Base-by-base conservation (phyloP, 805 yeast genomes). In the Kluyveromyces wickerhamii region DNA sequence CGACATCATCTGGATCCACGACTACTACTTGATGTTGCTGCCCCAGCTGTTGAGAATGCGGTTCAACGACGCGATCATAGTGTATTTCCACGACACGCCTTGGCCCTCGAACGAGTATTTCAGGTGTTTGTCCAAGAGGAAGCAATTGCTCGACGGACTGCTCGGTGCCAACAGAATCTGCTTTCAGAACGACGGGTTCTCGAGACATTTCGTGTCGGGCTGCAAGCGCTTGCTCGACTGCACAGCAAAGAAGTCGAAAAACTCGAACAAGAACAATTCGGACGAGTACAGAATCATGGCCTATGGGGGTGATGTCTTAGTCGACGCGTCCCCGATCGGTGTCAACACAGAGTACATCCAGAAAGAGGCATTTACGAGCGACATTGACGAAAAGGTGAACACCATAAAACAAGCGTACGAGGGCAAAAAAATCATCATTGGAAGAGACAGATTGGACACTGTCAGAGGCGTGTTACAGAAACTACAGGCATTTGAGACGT, bases 401-500 rank as follows among this genome's bases (percentile, higher is more conserved):
- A 77, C 83, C 3, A 72, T 92, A 39, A 69, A 72, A 42, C 70
- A 72, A 38, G 62, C 79, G 23, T 80, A 80, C 49, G 67, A 65
- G 18, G 77, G 69, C 38, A 74, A 78, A 48, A 83, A 79, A 56
- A 75, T 92, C 44, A 83, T 92, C 46, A 81, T 92, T 26, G 98
- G 98, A 20, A 76, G 98, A 55, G 99, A 92, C 55, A 66, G 97
- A 40, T 70, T 92, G 40, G 97, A 92, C 56, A 64, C 80, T 7
- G 95, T 89, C 14, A 75, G 95, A 41, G 97, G 98, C 21, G 95
- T 92, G 19, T 76, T 84, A 4, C 97, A 92, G 60, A 92, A 92
- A 58, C 63, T 92, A 24, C 81, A 86, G 58, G 96, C 96, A 0
- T 88, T 80, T 59, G 95, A 85, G 50, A 74, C 77, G 62, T 85